Percentiles rank a stretch among this genome's conserved stretches.
Conservation (phyloP, 2,329 filamentous ascomycete species). For the Aspergillus japonicus region DNA sequence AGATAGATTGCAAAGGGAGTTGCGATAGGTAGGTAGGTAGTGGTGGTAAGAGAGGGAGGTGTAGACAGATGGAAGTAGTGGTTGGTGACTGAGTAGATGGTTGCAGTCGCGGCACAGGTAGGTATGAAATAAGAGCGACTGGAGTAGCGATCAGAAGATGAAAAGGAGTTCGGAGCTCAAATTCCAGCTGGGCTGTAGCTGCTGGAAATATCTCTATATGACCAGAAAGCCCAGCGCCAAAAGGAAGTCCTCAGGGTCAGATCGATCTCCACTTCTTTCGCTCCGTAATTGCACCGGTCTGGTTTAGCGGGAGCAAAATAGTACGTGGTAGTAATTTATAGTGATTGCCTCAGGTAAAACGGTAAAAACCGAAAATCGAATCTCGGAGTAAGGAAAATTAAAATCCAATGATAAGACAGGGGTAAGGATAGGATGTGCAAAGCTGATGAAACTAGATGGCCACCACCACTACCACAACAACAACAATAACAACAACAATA, state of each 20-base stretch:
- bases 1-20: background rate
- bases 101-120: background rate
- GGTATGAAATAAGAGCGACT: conserved; percentile 4
- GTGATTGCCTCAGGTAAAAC: background rate
- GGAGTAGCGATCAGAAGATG: conserved; percentile 5
- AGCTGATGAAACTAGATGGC: conserved; percentile 4
- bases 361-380: background rate
- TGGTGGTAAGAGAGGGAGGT: background rate
- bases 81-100: background rate
- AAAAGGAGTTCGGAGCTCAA: conserved; percentile 1
- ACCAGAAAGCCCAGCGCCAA: conserved; percentile 13
- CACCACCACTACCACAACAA: background rate
- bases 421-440: background rate
- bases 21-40: background rate
- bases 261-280: conserved; percentile 24
- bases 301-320: conserved; percentile 12
- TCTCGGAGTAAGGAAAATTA: background rate
- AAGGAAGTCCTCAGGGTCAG: conserved; percentile 23
- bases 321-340: conserved; percentile 8
- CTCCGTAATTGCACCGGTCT: conserved; percentile 13
- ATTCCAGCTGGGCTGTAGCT: conserved; percentile 14
- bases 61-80: background rate
- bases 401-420: background rate
- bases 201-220: conserved; percentile 12
- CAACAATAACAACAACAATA: background rate